Evolutionary conservation across 2,329 filamentous ascomycete species (phyloP).

Genomic region (Fusarium buxicola): DNA sequence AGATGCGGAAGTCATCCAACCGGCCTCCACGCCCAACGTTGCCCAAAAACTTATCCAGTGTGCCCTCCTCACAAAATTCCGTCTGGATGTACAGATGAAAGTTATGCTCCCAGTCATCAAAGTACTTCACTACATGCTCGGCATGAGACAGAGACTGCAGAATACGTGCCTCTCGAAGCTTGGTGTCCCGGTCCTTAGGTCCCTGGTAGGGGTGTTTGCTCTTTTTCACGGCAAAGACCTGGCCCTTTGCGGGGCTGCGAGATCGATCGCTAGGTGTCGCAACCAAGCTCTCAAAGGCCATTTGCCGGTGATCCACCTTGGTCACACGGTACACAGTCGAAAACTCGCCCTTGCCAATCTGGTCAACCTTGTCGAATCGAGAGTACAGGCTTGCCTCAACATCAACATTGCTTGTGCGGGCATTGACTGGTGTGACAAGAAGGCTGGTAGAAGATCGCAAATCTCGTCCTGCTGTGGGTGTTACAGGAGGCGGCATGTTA

Average conservation of each 20-base stretch:
- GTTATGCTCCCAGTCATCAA: constrained; percentile 89
- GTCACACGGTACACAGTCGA: constrained; percentile 90
- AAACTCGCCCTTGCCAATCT: constrained; percentile 90
- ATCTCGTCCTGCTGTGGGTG: constrained; percentile 76
- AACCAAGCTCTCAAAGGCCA: constrained; percentile 55
- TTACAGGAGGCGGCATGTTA: constrained; percentile 72
- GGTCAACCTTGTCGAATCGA: constrained; percentile 83
- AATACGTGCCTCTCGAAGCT: constrained; percentile 85
- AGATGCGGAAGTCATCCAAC: constrained; percentile 96
- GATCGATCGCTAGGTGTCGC: constrained; percentile 61
- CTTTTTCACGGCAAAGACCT: constrained; percentile 94
- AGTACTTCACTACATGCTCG: constrained; percentile 86
- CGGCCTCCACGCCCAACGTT: constrained; percentile 85
- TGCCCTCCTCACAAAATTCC: constrained; percentile 95
- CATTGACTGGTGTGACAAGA: constrained; percentile 77
- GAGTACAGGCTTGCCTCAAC: constrained; percentile 78
- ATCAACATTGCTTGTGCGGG: constrained; percentile 74
- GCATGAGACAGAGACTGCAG: constrained; percentile 81
- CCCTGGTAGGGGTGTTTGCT: constrained; percentile 84
- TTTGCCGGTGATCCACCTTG: constrained; percentile 46
- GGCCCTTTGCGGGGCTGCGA: constrained; percentile 64
- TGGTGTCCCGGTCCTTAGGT: constrained; percentile 81
- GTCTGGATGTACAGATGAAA: constrained; percentile 95
- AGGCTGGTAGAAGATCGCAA: constrained; percentile 61
- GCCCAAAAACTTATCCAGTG: constrained; percentile 86